Evolutionary conservation across 2,329 filamentous ascomycete genomes (phyloP).

Genomic region (Tolypocladium album): DNA sequence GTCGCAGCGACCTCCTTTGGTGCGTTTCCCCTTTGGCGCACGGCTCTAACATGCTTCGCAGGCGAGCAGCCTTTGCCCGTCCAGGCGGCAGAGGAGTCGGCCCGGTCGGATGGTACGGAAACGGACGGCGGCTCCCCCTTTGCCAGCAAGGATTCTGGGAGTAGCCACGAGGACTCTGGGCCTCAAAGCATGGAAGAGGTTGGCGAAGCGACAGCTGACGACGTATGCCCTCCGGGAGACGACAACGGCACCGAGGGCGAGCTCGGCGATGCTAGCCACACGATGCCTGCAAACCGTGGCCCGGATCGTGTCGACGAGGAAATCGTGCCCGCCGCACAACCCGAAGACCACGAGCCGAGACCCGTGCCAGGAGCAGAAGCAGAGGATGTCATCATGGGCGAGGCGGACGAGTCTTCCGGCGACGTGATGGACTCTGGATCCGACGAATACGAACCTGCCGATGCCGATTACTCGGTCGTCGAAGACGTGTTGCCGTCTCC

Average conservation of each 20-base stretch:
- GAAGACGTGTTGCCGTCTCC: constrained; percentile 1
- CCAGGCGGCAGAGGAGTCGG: neutral
- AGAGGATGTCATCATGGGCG: constrained; percentile 8
- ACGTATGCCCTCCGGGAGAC: neutral
- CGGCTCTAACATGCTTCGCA: neutral
- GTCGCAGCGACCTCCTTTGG: neutral
- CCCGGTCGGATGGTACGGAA: neutral
- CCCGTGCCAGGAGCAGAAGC: neutral
- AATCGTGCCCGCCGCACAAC: neutral
- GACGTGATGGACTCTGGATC: constrained; percentile 23
- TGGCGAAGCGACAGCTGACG: neutral
- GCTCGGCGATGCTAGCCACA: neutral
- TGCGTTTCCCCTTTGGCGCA: neutral
- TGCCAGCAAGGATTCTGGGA: neutral
- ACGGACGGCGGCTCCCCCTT: neutral
- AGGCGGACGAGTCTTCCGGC: constrained; percentile 24
- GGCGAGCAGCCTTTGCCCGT: neutral
- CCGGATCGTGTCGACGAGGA: neutral
- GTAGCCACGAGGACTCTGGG: neutral
- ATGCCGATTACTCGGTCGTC: constrained; percentile 14
- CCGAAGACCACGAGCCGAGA: neutral
- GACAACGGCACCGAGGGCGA: neutral
- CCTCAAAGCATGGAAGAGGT: neutral
- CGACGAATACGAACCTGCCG: constrained; percentile 47
- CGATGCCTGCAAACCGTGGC: neutral